Conservation (phyloP, 169 alveolate genomes). For the Eimeria sp. region DNA sequence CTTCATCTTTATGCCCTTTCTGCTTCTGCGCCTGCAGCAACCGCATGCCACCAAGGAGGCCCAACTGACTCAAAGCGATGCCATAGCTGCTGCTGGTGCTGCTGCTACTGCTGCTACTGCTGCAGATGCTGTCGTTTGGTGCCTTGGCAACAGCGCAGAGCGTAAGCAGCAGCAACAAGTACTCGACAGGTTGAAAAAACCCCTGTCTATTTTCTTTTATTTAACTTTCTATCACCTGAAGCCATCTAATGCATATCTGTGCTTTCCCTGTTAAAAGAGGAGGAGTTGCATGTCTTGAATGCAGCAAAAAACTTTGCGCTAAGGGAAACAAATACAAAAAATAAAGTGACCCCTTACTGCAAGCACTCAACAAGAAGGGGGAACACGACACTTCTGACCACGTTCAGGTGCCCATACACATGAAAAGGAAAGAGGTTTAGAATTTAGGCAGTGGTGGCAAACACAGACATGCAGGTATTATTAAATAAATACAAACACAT, state of each 20-base stretch:
- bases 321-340: not conserved
- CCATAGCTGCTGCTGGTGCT: not conserved
- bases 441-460: no score
- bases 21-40: constrained; percentile 13
- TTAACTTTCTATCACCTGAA: not conserved
- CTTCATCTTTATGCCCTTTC: not conserved
- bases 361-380: not conserved
- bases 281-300: not conserved
- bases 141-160: not conserved
- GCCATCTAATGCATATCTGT: not conserved
- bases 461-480: no score
- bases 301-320: not conserved
- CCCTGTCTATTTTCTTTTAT: not conserved
- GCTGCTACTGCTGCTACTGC: constrained; percentile 10
- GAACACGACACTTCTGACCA: not conserved
- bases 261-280: not conserved
- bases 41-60: constrained; percentile 46
- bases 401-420: not conserved
- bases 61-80: not conserved
- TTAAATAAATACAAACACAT: no score
- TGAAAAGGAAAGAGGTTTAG: not conserved
- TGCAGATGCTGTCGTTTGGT: not conserved
- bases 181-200: not conserved
- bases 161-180: not conserved
- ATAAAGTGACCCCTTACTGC: not conserved